phyloP scores from a whole-genome alignment of 2,329 filamentous ascomycete species.

The Albophoma yamanashiensis region DNA sequence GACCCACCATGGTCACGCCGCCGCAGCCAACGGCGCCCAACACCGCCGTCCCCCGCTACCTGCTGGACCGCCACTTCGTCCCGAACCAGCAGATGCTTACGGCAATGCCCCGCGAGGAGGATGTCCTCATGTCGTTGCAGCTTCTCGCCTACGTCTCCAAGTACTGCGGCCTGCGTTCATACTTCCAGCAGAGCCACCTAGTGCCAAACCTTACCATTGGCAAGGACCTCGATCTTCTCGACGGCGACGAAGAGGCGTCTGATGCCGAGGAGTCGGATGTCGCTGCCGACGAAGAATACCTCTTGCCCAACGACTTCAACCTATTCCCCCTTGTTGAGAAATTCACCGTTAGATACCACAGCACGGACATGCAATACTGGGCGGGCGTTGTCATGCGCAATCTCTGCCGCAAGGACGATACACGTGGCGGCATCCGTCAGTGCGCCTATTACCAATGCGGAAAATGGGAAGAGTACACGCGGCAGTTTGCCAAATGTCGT shows the following conservation, averaged over 20 bases:
- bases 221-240: constrained; percentile 69
- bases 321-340: constrained; percentile 98
- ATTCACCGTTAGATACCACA: constrained; percentile 91
- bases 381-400: constrained; percentile 98
- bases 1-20: constrained; percentile 58
- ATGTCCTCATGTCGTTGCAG: constrained; percentile 96
- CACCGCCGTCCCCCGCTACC: constrained; percentile 66
- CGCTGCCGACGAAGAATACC: constrained; percentile 74
- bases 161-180: constrained; percentile 90
- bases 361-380: constrained; percentile 99
- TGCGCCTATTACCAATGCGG: constrained; percentile 98
- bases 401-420: constrained; percentile 94
- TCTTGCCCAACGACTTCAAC: constrained; percentile 90
- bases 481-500: constrained; percentile 96
- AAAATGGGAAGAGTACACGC: constrained; percentile 94
- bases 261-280: constrained; percentile 37
- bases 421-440: constrained; percentile 84
- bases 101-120: constrained; percentile 91
- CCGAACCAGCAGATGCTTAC: constrained; percentile 68
- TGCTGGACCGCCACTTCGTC: constrained; percentile 61
- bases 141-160: constrained; percentile 96
- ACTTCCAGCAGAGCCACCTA: constrained; percentile 90
- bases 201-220: constrained; percentile 88
- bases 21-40: constrained; percentile 63
- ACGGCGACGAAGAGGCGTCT: constrained; percentile 49